phyloP scores from a whole-genome alignment of 2,329 filamentous ascomycete species.

The Monosporascus sp. region DNA sequence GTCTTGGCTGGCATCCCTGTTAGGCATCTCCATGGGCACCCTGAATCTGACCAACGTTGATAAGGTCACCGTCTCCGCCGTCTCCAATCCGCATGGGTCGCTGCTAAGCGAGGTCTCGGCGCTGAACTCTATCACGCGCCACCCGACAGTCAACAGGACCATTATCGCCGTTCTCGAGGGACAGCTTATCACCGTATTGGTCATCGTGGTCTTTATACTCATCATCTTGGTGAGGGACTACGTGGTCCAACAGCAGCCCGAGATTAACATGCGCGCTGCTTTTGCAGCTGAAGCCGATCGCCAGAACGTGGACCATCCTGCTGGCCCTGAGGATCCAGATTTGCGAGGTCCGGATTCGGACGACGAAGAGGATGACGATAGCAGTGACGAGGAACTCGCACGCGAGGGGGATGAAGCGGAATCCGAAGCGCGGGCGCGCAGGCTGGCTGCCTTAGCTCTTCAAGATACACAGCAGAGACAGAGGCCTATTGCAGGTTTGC shows the following conservation, averaged over 20 bases:
- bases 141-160: conserved; percentile 67
- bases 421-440: conserved; percentile 4
- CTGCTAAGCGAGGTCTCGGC: conserved; percentile 54
- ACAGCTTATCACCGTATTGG: conserved; percentile 84
- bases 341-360: conserved; percentile 5
- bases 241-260: conserved; percentile 95
- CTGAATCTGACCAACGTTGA: conserved; percentile 18
- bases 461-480: conserved; percentile 15
- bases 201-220: conserved; percentile 93
- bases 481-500: conserved; percentile 21
- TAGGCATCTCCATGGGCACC: conserved; percentile 13
- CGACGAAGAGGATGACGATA: conserved; percentile 13
- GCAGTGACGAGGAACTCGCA: conserved; percentile 9
- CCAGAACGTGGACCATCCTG: conserved; percentile 14
- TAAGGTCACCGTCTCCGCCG: conserved; percentile 11
- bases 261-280: conserved; percentile 73
- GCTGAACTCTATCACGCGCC: conserved; percentile 60
- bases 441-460: conserved; percentile 10
- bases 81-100: conserved; percentile 29
- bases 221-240: conserved; percentile 95
- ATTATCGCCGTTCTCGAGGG: conserved; percentile 84
- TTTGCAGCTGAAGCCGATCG: conserved; percentile 46
- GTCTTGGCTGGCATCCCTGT: conserved; percentile 27
- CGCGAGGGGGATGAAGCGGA: conserved; percentile 10
- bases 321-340: conserved; percentile 9